These are phyloP conservation scores for Pyracantha coccinea DNA, from an alignment of 331 rosid genomes.

Conservation along the genomic window DNA sequence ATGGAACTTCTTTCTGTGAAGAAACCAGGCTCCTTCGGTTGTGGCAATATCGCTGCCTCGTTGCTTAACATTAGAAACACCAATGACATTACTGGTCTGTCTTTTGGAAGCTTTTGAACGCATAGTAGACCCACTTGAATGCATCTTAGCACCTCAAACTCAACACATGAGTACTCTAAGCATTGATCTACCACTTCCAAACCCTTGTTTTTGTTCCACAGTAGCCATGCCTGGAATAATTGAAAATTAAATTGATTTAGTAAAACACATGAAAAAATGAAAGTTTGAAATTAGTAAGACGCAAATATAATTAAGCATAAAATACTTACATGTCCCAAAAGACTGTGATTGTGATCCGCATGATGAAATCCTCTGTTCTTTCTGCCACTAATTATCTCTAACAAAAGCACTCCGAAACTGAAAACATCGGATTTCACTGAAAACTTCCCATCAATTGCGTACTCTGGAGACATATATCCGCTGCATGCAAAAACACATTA, in stretches of 20 bases:
- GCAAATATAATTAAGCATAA: neutral
- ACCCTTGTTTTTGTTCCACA: constrained; percentile 11
- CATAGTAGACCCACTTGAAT: constrained; percentile 20
- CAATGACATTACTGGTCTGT: constrained; percentile 17
- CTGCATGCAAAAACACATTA: neutral
- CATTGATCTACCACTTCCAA: constrained; percentile 3
- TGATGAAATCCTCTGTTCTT: constrained; percentile 32
- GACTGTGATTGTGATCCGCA: constrained; percentile 25
- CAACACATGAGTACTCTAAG: neutral
- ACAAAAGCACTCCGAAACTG: constrained; percentile 28
- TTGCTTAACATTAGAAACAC: constrained; percentile 14
- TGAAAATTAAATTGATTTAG: neutral
- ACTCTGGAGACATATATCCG: constrained; percentile 32
- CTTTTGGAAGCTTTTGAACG: constrained; percentile 6
- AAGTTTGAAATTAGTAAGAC: neutral
- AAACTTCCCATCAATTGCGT: constrained; percentile 23
- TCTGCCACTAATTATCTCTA: constrained; percentile 35
- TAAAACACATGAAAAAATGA: neutral
- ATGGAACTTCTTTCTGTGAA: constrained; percentile 13
- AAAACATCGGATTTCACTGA: constrained; percentile 35
- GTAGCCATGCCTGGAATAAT: constrained; percentile 14
- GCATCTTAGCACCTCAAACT: constrained; percentile 12
- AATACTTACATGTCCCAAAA: constrained; percentile 41
- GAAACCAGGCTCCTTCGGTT: constrained; percentile 19
- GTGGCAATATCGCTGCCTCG: constrained; percentile 10